Conservation (phyloP, 768 basidiomycete species). For the Candolleomyces efflorescens region DNA sequence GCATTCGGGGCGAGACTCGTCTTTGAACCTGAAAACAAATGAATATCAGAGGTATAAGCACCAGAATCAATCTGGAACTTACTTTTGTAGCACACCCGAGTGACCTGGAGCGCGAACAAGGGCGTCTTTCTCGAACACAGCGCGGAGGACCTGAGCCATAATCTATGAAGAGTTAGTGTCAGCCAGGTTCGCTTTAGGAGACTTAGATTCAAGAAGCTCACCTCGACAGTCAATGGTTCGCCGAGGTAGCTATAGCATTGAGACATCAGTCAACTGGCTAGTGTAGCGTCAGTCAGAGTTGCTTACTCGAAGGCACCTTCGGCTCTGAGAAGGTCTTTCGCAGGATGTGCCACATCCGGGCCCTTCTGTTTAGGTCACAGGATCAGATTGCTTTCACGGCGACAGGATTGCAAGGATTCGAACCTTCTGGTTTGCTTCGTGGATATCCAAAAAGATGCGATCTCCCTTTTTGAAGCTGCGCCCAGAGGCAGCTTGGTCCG, state of each 20-base stretch:
- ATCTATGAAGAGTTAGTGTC: constrained; percentile 29
- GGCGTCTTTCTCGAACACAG: constrained; percentile 53
- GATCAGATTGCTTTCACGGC: not conserved
- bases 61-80: constrained; percentile 4
- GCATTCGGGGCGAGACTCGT: constrained; percentile 42
- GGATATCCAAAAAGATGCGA: constrained; percentile 60
- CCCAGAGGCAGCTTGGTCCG: constrained; percentile 40
- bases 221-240: constrained; percentile 52
- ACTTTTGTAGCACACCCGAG: constrained; percentile 62
- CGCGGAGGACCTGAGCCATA: constrained; percentile 58
- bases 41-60: not conserved
- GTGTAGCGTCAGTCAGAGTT: not conserved
- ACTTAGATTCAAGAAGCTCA: constrained; percentile 16
- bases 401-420: constrained; percentile 18
- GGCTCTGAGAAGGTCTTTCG: not conserved
- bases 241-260: constrained; percentile 38
- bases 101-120: constrained; percentile 64
- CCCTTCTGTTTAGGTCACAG: too few relatives aligned
- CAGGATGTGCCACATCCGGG: not conserved
- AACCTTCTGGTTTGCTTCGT: constrained; percentile 54
- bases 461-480: constrained; percentile 42
- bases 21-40: constrained; percentile 39
- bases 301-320: constrained; percentile 10
- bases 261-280: constrained; percentile 40
- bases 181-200: not conserved